A percentile compares a stretch with the other conserved stretches of the same genome.
Conservation (phyloP, 352 stramenopile genomes). For the Phytophthora pluvialis region DNA sequence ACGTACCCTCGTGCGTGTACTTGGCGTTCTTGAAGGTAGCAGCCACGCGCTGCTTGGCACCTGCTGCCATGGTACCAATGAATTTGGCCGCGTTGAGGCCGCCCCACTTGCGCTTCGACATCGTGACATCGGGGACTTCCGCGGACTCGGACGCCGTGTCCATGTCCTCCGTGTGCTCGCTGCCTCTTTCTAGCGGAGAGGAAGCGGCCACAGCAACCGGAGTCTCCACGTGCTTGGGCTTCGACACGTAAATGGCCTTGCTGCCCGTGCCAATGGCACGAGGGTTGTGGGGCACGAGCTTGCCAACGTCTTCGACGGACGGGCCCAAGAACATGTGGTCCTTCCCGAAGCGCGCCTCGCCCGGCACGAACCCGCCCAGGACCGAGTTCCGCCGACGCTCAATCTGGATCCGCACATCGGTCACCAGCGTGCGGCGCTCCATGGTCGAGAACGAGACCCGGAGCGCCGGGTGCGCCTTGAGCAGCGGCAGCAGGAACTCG, state of each 20-base stretch:
- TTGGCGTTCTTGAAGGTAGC: conserved; percentile 75
- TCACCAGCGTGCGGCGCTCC: conserved; percentile 77
- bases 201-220: conserved; percentile 15
- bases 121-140: conserved; percentile 21
- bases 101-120: conserved; percentile 58
- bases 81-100: conserved; percentile 71
- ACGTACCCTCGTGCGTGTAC: conserved; percentile 75
- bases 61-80: conserved; percentile 72
- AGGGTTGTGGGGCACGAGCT: conserved; percentile 72
- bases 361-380: conserved; percentile 54
- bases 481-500: conserved; percentile 68
- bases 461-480: conserved; percentile 76
- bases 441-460: conserved; percentile 73
- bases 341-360: conserved; percentile 70
- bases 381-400: conserved; percentile 73
- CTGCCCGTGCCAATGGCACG: conserved; percentile 58
- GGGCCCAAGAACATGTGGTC: conserved; percentile 77
- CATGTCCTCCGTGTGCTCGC: conserved; percentile 43
- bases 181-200: conserved; percentile 31
- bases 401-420: conserved; percentile 81
- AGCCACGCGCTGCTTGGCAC: conserved; percentile 71
- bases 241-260: conserved; percentile 79
- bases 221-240: conserved; percentile 47
- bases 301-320: conserved; percentile 63
- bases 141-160: conserved; percentile 33